phyloP scores from a whole-genome alignment of 2,329 filamentous ascomycete species.

The Aspergillus ochraceoroseus region DNA sequence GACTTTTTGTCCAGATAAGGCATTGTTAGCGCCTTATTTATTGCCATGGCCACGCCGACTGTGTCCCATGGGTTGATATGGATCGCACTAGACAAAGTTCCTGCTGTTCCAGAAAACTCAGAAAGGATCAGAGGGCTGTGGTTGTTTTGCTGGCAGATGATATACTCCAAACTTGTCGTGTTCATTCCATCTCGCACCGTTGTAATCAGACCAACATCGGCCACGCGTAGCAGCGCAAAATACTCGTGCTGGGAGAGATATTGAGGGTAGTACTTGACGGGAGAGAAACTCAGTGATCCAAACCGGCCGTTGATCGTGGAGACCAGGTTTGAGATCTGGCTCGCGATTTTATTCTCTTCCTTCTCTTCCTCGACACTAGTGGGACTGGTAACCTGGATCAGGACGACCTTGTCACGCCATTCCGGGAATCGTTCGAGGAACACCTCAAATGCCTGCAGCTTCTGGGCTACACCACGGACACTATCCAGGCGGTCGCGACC shows the following conservation, averaged over 20 bases:
- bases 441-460: constrained; percentile 86
- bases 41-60: constrained; percentile 73
- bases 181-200: constrained; percentile 98
- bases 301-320: constrained; percentile 87
- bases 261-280: constrained; percentile 91
- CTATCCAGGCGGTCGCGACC: constrained; percentile 91
- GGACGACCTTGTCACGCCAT: constrained; percentile 84
- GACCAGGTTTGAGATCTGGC: constrained; percentile 84
- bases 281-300: constrained; percentile 81
- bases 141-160: constrained; percentile 82
- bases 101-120: constrained; percentile 92
- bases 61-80: constrained; percentile 97
- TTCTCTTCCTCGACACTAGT: constrained; percentile 73
- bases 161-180: constrained; percentile 90
- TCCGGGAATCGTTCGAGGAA: constrained; percentile 88
- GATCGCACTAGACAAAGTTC: constrained; percentile 76
- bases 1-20: constrained; percentile 57
- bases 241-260: constrained; percentile 88
- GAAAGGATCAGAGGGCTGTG: constrained; percentile 88
- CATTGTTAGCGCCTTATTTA: constrained; percentile 78
- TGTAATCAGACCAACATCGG: constrained; percentile 89
- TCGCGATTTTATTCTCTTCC: constrained; percentile 76
- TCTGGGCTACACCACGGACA: constrained; percentile 89
- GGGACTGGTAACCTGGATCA: constrained; percentile 92
- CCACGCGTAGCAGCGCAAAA: constrained; percentile 83